phyloP scores from a whole-genome alignment of 192 early-diverging fungal species.

The Helicostylum pulchrum region DNA sequence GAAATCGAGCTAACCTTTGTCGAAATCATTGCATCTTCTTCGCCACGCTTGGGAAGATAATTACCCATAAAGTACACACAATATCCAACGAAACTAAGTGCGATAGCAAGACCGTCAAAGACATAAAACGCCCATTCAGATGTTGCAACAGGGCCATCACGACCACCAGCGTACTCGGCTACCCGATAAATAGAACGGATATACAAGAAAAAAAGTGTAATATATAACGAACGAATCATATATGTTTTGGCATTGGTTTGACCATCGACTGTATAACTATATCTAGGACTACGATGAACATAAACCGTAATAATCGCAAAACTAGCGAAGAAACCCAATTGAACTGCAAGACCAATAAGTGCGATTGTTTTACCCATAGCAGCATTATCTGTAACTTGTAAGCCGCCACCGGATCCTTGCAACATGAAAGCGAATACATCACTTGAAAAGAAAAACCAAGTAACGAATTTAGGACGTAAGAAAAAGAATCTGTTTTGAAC shows the following conservation, averaged over 20 bases:
- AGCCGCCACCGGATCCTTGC: neutral
- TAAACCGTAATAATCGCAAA: neutral
- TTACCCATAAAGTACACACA: slow-evolving; percentile 1
- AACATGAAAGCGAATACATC: slow-evolving; percentile 1
- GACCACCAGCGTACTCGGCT: neutral
- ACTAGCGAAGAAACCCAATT: neutral
- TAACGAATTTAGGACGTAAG: neutral
- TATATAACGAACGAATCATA: neutral
- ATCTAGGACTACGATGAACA: neutral
- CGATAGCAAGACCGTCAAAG: slow-evolving; percentile 2
- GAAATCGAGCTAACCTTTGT: no score
- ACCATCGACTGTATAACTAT: neutral
- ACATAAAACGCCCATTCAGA: slow-evolving; percentile 13
- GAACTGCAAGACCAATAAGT: neutral
- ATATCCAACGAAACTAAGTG: neutral
- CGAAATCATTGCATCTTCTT: neutral
- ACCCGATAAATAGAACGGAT: slow-evolving; percentile 7
- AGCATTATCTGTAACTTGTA: neutral
- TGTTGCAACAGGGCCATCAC: neutral
- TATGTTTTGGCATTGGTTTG: neutral
- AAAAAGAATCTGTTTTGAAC: slow-evolving; percentile 1
- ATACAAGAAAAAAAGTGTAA: neutral
- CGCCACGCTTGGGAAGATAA: neutral
- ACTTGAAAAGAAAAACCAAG: slow-evolving; percentile 12
- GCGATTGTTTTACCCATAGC: neutral